Conservation (phyloP, 768 basidiomycete species). For the Dictyophora rubrovolvata region DNA sequence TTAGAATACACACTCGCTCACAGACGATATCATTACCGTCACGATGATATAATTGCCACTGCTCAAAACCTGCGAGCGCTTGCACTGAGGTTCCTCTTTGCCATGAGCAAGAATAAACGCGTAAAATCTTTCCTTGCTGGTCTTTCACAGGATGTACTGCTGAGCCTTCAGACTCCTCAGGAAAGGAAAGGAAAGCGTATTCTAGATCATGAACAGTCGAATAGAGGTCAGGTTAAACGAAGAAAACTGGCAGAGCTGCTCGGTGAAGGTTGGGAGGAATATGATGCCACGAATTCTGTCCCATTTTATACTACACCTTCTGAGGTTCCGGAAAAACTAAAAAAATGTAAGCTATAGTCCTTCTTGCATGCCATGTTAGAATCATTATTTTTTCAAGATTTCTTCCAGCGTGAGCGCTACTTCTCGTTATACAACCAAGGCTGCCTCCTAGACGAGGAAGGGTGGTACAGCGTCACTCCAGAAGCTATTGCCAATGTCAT, state of each 20-base stretch:
- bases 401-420: conserved; percentile 69
- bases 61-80: not conserved
- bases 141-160: not conserved
- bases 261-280: conserved; percentile 28
- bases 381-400: conserved; percentile 45
- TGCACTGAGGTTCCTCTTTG: not conserved
- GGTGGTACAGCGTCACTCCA: conserved; percentile 98
- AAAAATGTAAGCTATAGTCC: conserved; percentile 59
- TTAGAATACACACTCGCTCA: not conserved
- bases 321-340: conserved; percentile 67
- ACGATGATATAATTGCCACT: not conserved
- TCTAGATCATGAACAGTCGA: not conserved
- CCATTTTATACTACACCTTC: conserved; percentile 52
- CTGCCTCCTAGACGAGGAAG: conserved; percentile 85
- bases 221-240: conserved; percentile 11
- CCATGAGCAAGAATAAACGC: not conserved
- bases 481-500: conserved; percentile 89
- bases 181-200: not conserved
- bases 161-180: not conserved
- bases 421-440: conserved; percentile 76
- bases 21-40: not conserved
- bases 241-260: conserved; percentile 17
- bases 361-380: not conserved
- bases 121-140: not conserved
- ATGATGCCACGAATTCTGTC: conserved; percentile 67